Evolutionary conservation across 345 rosid genomes (phyloP).

Genomic region (Murraya koenigii): DNA sequence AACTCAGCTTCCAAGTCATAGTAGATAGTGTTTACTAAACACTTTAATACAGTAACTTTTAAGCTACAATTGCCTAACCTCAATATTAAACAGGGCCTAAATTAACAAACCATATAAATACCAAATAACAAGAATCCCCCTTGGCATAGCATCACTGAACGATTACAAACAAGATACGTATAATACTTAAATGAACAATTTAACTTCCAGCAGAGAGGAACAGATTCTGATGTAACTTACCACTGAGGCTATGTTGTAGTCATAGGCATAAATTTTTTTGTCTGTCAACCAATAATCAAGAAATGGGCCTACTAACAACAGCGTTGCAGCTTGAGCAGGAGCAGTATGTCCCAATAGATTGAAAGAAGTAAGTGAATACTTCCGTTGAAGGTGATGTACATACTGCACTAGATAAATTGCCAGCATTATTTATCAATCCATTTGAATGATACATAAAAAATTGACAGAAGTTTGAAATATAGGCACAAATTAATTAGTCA

Average conservation of each 20-base stretch:
- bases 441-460: not conserved
- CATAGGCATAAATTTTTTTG: conserved; percentile 67
- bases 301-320: conserved; percentile 80
- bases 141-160: not conserved
- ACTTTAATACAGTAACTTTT: no score
- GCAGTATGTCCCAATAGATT: conserved; percentile 97
- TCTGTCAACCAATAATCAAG: conserved; percentile 89
- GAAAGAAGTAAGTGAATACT: conserved; percentile 83
- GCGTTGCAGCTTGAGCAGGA: conserved; percentile 93
- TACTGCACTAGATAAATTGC: conserved; percentile 53
- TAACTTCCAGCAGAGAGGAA: not conserved
- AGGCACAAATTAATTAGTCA: not conserved
- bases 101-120: not conserved
- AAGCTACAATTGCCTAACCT: no score
- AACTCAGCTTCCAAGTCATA: no score
- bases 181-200: not conserved
- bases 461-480: not conserved
- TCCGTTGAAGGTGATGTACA: conserved; percentile 89
- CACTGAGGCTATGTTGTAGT: conserved; percentile 52
- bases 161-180: not conserved
- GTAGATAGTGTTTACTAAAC: no score
- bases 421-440: conserved; percentile 3
- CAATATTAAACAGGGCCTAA: no score
- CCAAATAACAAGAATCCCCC: not conserved
- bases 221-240: conserved; percentile 42